A percentile compares a stretch with the other conserved stretches of the same genome.
Evolutionary conservation across 2,329 filamentous ascomycete species (phyloP).

Genomic region (Colletotrichum liaoningense): DNA sequence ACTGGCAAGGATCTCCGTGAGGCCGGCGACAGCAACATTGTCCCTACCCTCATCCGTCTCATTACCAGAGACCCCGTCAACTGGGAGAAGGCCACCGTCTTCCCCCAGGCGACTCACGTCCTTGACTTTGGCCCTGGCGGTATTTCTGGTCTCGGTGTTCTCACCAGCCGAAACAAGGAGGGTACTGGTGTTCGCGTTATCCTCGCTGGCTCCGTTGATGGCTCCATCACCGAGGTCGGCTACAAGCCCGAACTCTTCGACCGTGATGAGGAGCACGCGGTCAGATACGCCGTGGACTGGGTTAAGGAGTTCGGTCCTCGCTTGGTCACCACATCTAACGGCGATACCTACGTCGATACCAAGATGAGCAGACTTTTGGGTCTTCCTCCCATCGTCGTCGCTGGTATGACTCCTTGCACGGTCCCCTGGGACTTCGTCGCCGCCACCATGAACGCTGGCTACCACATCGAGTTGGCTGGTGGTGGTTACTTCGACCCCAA

Average conservation of each 20-base stretch:
- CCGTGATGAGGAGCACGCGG: constrained; percentile 91
- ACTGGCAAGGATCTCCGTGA: constrained; percentile 86
- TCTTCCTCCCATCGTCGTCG: constrained; percentile 87
- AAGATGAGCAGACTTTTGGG: constrained; percentile 93
- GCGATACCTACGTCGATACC: constrained; percentile 93
- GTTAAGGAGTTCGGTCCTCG: constrained; percentile 97
- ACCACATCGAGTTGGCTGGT: constrained; percentile 90
- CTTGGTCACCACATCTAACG: constrained; percentile 87
- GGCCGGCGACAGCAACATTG: constrained; percentile 79
- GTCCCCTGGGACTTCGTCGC: constrained; percentile 93
- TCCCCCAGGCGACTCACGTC: constrained; percentile 91
- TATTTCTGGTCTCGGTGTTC: constrained; percentile 92
- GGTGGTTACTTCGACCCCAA: constrained; percentile 89
- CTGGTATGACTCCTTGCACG: constrained; percentile 93
- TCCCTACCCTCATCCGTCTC: constrained; percentile 88
- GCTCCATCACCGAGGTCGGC: constrained; percentile 89
- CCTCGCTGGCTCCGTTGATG: constrained; percentile 91
- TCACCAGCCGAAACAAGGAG: constrained; percentile 99
- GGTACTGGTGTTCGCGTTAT: constrained; percentile 97
- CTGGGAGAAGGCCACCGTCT: constrained; percentile 95
- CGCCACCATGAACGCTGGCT: constrained; percentile 94
- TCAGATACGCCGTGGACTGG: constrained; percentile 97
- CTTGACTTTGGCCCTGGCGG: constrained; percentile 97
- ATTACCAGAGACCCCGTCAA: constrained; percentile 95
- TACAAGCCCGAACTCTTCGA: constrained; percentile 99